Evolutionary conservation across 257 asterid genomes (phyloP).

Genomic region (Capsicum pubescens): DNA sequence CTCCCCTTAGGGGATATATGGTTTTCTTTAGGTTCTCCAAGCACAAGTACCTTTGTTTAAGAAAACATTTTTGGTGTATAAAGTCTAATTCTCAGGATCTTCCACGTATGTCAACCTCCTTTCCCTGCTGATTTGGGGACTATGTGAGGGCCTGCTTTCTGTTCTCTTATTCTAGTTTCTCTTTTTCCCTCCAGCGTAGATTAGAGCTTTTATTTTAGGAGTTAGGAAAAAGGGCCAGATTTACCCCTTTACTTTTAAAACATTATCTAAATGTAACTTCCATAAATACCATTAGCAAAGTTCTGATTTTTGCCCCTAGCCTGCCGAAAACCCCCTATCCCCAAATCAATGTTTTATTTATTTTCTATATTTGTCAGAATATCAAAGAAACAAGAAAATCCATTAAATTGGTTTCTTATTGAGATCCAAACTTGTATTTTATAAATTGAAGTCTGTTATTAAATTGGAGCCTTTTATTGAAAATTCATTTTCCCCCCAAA

Average conservation of each 20-base stretch:
- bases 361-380: neutral
- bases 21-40: neutral
- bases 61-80: neutral
- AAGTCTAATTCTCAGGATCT: neutral
- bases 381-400: neutral
- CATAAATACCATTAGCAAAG: neutral
- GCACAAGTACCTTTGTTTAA: constrained; percentile 4
- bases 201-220: neutral
- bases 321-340: neutral
- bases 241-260: neutral
- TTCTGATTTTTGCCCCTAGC: neutral
- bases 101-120: neutral
- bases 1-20: no score
- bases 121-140: neutral
- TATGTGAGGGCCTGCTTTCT: neutral
- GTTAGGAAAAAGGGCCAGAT: neutral
- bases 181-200: neutral
- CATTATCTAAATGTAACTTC: neutral
- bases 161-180: constrained; percentile 21
- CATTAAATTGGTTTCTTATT: neutral
- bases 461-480: neutral
- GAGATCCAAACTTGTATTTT: neutral
- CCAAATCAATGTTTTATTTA: neutral
- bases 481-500: neutral
- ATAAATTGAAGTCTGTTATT: neutral